Evolutionary conservation across 257 asterid species (phyloP).

Genomic region (Fraxinus pennsylvanica): DNA sequence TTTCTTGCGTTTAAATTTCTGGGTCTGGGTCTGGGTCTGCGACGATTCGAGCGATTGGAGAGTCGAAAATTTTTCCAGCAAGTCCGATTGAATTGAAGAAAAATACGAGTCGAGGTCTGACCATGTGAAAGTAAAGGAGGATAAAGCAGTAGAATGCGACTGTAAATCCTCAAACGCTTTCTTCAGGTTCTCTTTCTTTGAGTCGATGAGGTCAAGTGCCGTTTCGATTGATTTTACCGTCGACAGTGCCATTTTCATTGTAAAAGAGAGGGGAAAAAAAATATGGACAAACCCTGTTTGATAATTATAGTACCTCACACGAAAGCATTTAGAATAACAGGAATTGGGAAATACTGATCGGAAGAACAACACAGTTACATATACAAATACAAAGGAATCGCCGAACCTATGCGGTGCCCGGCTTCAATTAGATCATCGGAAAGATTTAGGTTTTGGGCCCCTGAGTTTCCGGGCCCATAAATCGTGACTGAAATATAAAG

Average conservation of each 20-base stretch:
- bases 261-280: not conserved
- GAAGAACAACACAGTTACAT: not conserved
- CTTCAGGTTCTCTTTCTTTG: constrained; percentile 42
- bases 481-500: too few relatives aligned
- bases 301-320: not conserved
- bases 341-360: not conserved
- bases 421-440: too few relatives aligned
- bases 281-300: not conserved
- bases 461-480: too few relatives aligned
- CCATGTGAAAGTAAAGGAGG: constrained; percentile 42
- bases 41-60: constrained; percentile 37
- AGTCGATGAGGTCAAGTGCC: constrained; percentile 41
- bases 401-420: not conserved
- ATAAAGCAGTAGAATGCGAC: constrained; percentile 31
- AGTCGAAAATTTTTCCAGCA: constrained; percentile 41
- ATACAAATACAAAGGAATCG: not conserved
- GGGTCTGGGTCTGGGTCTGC: constrained; percentile 26
- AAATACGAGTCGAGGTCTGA: constrained; percentile 51
- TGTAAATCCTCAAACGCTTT: constrained; percentile 41
- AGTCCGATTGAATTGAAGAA: constrained; percentile 43
- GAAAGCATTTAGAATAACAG: not conserved
- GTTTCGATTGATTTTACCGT: constrained; percentile 35
- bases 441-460: too few relatives aligned
- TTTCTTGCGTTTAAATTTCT: constrained; percentile 16
- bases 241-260: constrained; percentile 31